Base-by-base conservation (phyloP, 176 grass and related monocot genomes). In the Triticum turgidum region DNA sequence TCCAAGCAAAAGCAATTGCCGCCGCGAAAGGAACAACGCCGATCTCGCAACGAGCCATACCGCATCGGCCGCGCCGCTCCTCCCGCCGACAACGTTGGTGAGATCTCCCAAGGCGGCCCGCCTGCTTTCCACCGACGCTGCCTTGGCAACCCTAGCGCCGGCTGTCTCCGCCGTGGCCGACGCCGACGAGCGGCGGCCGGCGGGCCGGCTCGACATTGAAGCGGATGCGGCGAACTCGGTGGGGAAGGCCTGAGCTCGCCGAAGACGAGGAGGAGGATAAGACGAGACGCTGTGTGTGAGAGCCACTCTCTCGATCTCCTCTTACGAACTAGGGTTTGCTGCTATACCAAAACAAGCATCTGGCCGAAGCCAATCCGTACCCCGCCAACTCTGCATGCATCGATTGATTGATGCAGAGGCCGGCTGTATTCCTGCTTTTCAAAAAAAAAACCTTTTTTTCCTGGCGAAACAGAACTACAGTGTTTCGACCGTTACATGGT, bases 21-120 rank as follows among this genome's bases (percentile, higher is more conserved):
- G 17, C 13, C 6, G 22, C 11, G 24, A 78, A 68, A 18, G 44
- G 44, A 76, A 47, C 44, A 47, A 47, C 44, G 11, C 44, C 11
- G 44, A 47, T 76, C 45, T 15, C 37, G 14, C 2, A 4, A 61
- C 47, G 37, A 78, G 30, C 52, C 84, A 37, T 90, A 90, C 88
- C 88, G 30, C 79, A 14, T 78, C 22, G 64, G 79, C 37, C 21
- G 29, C 39, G 69, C 12, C 39, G 41, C 52, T 66, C 73, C 65
- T 86, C 54, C 65, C 42, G 73, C 84, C 3, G 88, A 54, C 44
- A 54, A 90, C n/a, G 64, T 90, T 90, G 54, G 73, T 90, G 54
- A 90, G 72, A 39, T 90, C 63, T 25, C 79, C 39, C 17, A 90
- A 79, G 52, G 84, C 79, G 22, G 65, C 27, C 64, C 84, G 84